Evolutionary conservation across 2,329 filamentous ascomycete genomes (phyloP).

Genomic region (Chaetomium sp.): DNA sequence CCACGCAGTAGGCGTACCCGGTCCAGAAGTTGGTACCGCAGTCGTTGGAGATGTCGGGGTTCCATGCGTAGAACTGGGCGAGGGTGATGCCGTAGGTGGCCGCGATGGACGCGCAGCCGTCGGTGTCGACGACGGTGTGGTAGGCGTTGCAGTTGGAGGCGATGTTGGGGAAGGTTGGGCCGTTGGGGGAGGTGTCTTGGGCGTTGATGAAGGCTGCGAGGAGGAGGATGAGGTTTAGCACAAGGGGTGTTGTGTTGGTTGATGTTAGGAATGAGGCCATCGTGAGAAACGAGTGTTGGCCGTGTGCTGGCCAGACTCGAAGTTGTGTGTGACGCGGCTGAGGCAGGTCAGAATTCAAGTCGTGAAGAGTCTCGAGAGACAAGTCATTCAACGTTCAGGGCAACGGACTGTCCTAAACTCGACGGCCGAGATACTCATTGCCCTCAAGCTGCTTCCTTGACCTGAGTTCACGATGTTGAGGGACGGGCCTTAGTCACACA

Average conservation of each 20-base stretch:
- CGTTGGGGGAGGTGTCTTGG: not conserved
- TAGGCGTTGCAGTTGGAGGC: slow-evolving; percentile 13
- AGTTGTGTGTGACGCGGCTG: too few species aligned
- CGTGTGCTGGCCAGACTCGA: too few species aligned
- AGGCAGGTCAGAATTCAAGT: too few species aligned
- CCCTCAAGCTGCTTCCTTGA: not conserved
- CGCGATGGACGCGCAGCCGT: not conserved
- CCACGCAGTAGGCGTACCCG: not conserved
- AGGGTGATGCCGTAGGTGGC: not conserved
- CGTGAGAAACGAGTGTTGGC: not conserved
- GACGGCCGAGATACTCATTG: not conserved
- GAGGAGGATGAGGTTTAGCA: not conserved
- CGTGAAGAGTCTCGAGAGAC: too few species aligned
- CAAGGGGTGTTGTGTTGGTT: not conserved
- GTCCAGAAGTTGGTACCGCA: slow-evolving; percentile 1
- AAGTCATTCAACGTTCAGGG: too few species aligned
- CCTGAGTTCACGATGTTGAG: not conserved
- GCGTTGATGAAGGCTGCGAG: not conserved
- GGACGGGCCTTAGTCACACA: not conserved
- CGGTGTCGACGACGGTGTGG: not conserved
- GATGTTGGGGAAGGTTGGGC: not conserved
- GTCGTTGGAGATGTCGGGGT: not conserved
- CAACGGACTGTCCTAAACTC: too few species aligned
- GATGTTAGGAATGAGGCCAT: not conserved
- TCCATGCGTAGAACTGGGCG: not conserved